Percentiles rank a stretch among this genome's conserved stretches.
Evolutionary conservation across 176 grass and related monocot species (phyloP).

Genomic region (Lolium perenne): DNA sequence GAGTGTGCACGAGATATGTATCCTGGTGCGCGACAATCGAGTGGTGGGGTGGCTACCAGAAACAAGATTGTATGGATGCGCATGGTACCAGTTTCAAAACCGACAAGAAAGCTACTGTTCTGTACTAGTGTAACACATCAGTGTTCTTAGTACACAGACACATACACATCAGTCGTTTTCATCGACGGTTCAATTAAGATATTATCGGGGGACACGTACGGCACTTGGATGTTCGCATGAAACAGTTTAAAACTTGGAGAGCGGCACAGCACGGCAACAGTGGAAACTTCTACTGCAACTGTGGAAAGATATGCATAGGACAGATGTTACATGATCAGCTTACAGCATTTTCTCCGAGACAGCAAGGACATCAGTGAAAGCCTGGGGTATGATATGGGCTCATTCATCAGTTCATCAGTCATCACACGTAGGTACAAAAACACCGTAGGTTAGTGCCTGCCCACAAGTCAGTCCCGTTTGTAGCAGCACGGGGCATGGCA

Average conservation of each 20-base stretch:
- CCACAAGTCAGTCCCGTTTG: neutral
- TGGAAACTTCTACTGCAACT: neutral
- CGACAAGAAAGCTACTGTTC: neutral
- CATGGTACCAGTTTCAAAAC: neutral
- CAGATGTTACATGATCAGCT: neutral
- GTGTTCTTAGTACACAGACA: neutral
- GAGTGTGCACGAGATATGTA: neutral
- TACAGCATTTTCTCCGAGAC: neutral
- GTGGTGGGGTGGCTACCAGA: neutral
- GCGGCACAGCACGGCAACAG: neutral
- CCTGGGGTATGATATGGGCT: neutral
- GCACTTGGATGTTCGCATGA: neutral
- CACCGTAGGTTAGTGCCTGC: neutral
- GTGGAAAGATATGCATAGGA: neutral
- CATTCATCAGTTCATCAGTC: neutral
- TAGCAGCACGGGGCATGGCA: neutral
- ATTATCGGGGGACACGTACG: neutral
- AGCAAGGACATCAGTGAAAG: neutral
- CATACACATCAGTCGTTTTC: neutral
- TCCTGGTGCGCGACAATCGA: neutral
- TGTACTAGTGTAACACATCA: too few relatives aligned
- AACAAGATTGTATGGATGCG: neutral
- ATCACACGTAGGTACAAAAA: constrained; percentile 30
- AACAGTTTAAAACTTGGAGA: neutral
- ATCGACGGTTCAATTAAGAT: neutral